These are phyloP conservation scores for Telopea speciosissima DNA, from an alignment of 177 flowering plant genomes.

Conservation along the genomic window DNA sequence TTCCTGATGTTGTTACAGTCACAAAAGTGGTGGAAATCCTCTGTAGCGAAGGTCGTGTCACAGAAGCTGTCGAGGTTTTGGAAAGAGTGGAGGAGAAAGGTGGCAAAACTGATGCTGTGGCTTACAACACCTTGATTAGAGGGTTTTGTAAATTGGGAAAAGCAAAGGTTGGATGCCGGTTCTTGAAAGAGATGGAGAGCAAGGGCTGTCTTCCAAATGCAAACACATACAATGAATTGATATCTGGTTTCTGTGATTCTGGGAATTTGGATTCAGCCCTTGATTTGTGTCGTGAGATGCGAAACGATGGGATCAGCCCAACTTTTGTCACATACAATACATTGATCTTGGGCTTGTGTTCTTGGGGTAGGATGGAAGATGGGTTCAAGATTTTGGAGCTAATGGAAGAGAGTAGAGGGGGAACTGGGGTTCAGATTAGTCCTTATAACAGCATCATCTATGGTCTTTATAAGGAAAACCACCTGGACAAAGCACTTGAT, in stretches of 20 bases:
- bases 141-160: conserved; percentile 67
- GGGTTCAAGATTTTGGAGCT: conserved; percentile 55
- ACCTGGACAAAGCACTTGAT: conserved; percentile 40
- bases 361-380: conserved; percentile 46
- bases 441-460: conserved; percentile 75
- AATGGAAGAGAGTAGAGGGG: conserved; percentile 54
- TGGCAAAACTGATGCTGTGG: conserved; percentile 51
- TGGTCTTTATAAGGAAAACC: conserved; percentile 59
- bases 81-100: conserved; percentile 66
- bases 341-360: conserved; percentile 57
- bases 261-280: conserved; percentile 57
- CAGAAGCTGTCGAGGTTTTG: conserved; percentile 62
- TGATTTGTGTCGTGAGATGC: conserved; percentile 68
- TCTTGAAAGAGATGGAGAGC: conserved; percentile 72
- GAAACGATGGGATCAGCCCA: conserved; percentile 46
- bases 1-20: conserved; percentile 59
- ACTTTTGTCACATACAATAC: conserved; percentile 54
- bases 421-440: conserved; percentile 34
- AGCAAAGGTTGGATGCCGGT: conserved; percentile 40
- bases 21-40: conserved; percentile 65
- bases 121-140: conserved; percentile 63
- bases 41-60: conserved; percentile 53
- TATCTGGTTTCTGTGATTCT: conserved; percentile 54
- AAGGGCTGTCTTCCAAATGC: conserved; percentile 76
- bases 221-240: conserved; percentile 59